Evolutionary conservation across 2,329 filamentous ascomycete genomes (phyloP), one percentile per base, ranked within the genome.

Genomic region (Incumbomyces lentus): DNA sequence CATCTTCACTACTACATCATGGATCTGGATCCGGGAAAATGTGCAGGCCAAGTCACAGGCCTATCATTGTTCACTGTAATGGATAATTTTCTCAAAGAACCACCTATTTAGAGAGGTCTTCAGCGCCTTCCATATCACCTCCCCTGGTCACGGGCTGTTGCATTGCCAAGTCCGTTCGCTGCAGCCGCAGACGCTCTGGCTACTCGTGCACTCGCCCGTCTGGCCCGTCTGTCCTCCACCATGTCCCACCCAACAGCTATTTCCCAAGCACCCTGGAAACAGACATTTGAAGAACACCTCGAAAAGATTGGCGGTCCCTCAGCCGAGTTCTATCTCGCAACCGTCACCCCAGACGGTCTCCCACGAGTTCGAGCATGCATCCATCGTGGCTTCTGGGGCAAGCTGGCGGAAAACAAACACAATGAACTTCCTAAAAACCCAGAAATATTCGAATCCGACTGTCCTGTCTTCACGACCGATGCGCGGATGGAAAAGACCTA

Each of bases 381-480:
- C 59, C 90, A 80, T 67, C 83, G 90, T 50, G 87, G 88, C 55
- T 81, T 94, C 67, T 95, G 85, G 78, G 81, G 80, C 0, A 70
- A 66, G 2, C 59, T 94, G 1, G 81, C 83, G 3, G 72, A 71
- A 44, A 86, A 89, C 65, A 75, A 79, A 36, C 79, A 81, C 63
- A 90, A 92, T 64, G 68, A 77, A 30, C 83, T 86, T 2, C 72
- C 79, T 52, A 71, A 72, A 52, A 95, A 95, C 63, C 81, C 84
- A 3, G 55, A 67, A 6, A 66, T 77, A 1, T 95, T 78, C 60
- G 81, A 84, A 58, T 86, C 79, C 56, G 88, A 96, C 54, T 69
- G 90, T 56, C 76, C 84, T 2, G 82, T 84, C 1, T 82, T 95
- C 59, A 95, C 90, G 1, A 95, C 88, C 0, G 92, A 96, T 63